phyloP scores from a whole-genome alignment of 768 basidiomycete species.

The Pleurotus cornucopiae region DNA sequence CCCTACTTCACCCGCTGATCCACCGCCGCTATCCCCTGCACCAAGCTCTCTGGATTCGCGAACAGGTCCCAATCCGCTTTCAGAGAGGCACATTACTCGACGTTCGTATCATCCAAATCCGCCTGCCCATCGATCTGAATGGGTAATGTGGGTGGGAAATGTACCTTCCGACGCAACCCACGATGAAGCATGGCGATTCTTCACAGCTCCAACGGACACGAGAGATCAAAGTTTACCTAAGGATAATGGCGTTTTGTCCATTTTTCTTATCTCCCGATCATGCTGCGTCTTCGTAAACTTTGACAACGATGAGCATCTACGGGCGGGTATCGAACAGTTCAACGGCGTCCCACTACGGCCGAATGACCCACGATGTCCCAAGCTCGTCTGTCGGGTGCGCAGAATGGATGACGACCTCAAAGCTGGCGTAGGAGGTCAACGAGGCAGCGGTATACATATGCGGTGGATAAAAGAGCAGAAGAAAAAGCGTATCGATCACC shows the following conservation, averaged over 20 bases:
- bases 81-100: background rate
- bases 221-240: background rate
- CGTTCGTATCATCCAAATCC: slow-evolving; percentile 62
- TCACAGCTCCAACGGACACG: slow-evolving; percentile 32
- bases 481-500: slow-evolving; percentile 24
- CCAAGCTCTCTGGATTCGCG: background rate
- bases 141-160: slow-evolving; percentile 98
- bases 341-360: slow-evolving; percentile 70
- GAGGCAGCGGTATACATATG: slow-evolving; percentile 80
- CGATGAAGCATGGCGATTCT: slow-evolving; percentile 85
- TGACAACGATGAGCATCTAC: slow-evolving; percentile 54
- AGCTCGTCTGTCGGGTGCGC: slow-evolving; percentile 80
- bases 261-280: slow-evolving; percentile 93
- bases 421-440: slow-evolving; percentile 88
- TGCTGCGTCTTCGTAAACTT: slow-evolving; percentile 95
- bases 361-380: slow-evolving; percentile 66
- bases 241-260: slow-evolving; percentile 59
- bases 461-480: slow-evolving; percentile 72
- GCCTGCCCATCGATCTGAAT: slow-evolving; percentile 75
- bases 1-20: background rate
- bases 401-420: slow-evolving; percentile 79
- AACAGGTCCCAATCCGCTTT: no score
- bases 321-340: slow-evolving; percentile 65
- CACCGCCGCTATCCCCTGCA: background rate
- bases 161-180: slow-evolving; percentile 79